Evolutionary conservation across 768 basidiomycete species (phyloP).

Genomic region (Asterophora parasitica): DNA sequence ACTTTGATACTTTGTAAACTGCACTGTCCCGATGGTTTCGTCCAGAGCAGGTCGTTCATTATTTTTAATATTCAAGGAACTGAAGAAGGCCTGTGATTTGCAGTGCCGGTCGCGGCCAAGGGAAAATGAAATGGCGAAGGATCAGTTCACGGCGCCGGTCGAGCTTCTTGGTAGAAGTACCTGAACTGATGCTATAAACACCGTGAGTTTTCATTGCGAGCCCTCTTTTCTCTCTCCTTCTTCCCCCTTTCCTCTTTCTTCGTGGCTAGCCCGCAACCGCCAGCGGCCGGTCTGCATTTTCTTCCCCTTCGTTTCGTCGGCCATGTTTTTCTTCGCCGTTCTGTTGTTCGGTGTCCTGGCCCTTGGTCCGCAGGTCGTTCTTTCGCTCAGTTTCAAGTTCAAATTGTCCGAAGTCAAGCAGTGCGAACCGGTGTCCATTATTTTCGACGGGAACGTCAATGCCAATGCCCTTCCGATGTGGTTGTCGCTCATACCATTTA

Average conservation of each 20-base stretch:
- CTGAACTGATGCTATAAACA: conserved; percentile 8
- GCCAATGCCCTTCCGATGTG: conserved; percentile 33
- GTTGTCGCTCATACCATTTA: conserved; percentile 51
- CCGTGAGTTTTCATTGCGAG: neutral
- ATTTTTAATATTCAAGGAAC: neutral
- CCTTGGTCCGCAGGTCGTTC: conserved; percentile 38
- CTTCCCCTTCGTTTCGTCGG: conserved; percentile 17
- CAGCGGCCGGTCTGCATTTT: conserved; percentile 22
- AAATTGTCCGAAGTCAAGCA: conserved; percentile 42
- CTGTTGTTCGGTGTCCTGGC: conserved; percentile 29
- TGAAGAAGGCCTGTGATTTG: neutral
- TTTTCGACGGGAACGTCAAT: conserved; percentile 37
- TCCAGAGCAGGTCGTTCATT: neutral
- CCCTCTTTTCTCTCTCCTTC: conserved; percentile 4
- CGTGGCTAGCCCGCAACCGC: conserved; percentile 32
- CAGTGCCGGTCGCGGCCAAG: neutral
- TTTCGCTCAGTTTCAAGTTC: conserved; percentile 30
- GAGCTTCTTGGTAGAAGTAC: neutral
- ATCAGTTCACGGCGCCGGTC: neutral
- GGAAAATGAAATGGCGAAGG: neutral
- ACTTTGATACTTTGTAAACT: no score
- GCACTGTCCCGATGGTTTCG: no score
- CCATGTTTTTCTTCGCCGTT: conserved; percentile 24
- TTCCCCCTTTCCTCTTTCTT: conserved; percentile 22
- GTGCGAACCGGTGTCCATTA: conserved; percentile 46